phyloP scores from a whole-genome alignment of 2,329 filamentous ascomycete genomes.

The Didymella arachidicola region DNA sequence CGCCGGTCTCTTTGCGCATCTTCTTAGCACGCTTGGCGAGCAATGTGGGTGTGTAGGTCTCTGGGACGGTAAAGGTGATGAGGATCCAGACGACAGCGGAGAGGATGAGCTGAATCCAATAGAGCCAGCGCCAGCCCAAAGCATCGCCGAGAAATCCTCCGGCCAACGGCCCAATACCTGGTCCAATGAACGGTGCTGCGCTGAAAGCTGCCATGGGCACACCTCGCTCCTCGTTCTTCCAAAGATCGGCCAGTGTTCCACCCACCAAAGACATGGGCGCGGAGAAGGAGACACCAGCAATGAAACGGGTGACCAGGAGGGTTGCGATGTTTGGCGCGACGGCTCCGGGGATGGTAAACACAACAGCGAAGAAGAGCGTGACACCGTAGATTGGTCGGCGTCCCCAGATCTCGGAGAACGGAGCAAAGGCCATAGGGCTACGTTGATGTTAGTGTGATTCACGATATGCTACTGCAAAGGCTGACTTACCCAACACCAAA shows the following conservation, averaged over 20 bases:
- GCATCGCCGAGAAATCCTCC: conserved; percentile 77
- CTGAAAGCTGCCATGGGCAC: conserved; percentile 88
- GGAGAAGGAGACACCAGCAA: conserved; percentile 84
- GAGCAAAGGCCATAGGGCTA: conserved; percentile 81
- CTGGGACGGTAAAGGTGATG: conserved; percentile 87
- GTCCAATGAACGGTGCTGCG: conserved; percentile 82
- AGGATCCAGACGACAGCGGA: conserved; percentile 73
- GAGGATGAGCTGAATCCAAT: conserved; percentile 86
- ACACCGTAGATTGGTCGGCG: conserved; percentile 73
- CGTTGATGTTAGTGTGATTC: neutral
- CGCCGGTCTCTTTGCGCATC: conserved; percentile 72
- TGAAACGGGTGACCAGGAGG: conserved; percentile 75
- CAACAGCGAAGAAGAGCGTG: conserved; percentile 72
- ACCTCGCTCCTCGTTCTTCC: conserved; percentile 82
- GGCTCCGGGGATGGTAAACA: conserved; percentile 83
- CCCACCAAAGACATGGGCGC: conserved; percentile 88
- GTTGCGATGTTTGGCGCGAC: conserved; percentile 78
- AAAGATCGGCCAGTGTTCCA: conserved; percentile 83
- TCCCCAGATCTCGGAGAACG: conserved; percentile 77
- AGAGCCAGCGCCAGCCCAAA: conserved; percentile 81
- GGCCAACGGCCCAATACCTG: conserved; percentile 69
- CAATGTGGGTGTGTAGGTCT: conserved; percentile 85
- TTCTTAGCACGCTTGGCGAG: conserved; percentile 74
- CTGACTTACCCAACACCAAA: conserved; percentile 66
- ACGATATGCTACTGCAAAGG: neutral